Evolutionary conservation across 2,329 filamentous ascomycete species (phyloP), one percentile per base, ranked within the genome.

Genomic region (Xenoacremonium recifei): DNA sequence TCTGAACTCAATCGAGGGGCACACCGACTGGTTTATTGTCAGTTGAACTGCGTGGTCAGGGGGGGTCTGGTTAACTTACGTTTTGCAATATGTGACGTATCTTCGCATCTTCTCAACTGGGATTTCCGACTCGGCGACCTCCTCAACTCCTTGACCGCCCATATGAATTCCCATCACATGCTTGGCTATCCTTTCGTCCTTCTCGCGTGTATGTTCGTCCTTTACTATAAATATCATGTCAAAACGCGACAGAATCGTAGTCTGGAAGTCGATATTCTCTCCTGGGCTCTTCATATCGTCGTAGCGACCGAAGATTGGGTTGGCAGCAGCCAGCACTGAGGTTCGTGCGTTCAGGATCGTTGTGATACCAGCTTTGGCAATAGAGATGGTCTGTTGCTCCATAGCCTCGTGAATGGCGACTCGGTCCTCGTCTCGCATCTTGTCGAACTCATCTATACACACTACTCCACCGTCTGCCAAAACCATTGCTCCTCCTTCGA

Each of bases 191-290:
- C 79, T 84, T 71, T 96, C 89, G 61, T 99, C 93, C 59, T 92
- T 88, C 43, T 81, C 85, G 33, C 89, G 80, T 48, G 92, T 89
- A 64, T 99, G 93, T 48, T 95, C 90, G 64, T 99, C 93, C 55
- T 88, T 89, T 49, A 99, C 92, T 53, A 99, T 96, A 73, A 97
- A 99, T 53, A 99, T 97, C 89, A 99, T 96, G 67, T 99, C 93
- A 65, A 99, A 99, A 78, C 93, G 88, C 3, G 92, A 97, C 52
- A 99, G 65, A 59, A 99, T 97, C 4, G 93, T 99, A 0, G 93
- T 99, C 62, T 99, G 93, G 68, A 99, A 99, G 68, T 99, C 93
- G 54, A 99, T 99, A 63, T 99, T 99, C 68, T 99, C 93, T 45
- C 93, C 93, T 0, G 93, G 93, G 0, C 88, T 90, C 67, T 97